These are phyloP conservation scores for Microbotryum lychnidis-dioicae DNA, from an alignment of 1,284 basidiomycete genomes.

Conservation along the genomic window DNA sequence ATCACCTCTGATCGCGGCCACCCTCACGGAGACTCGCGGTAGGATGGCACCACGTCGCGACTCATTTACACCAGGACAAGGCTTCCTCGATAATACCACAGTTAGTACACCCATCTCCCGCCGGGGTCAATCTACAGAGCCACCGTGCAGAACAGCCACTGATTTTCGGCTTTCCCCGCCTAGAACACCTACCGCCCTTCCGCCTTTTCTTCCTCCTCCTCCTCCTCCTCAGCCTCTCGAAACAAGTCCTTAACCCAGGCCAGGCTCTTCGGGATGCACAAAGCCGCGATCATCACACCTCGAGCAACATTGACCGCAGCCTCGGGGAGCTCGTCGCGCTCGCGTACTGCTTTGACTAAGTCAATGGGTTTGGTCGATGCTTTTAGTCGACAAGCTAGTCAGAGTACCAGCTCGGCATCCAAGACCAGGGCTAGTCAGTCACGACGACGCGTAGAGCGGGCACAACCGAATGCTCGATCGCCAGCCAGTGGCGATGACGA, in stretches of 20 bases:
- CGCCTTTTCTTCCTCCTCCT: not conserved
- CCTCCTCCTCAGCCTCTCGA: not conserved
- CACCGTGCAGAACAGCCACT: not conserved
- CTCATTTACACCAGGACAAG: too few relatives aligned
- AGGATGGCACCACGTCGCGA: too few relatives aligned
- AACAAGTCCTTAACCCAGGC: not conserved
- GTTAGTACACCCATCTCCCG: not conserved
- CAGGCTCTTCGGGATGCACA: constrained; percentile 1
- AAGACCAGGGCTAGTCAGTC: not conserved
- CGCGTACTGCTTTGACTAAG: too few relatives aligned
- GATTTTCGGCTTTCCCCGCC: not conserved
- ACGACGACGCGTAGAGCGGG: not conserved
- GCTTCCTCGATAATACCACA: not conserved
- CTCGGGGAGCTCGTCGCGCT: not conserved
- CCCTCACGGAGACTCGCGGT: too few relatives aligned
- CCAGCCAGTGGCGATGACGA: too few relatives aligned
- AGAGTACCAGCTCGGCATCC: not conserved
- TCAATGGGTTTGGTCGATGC: too few relatives aligned
- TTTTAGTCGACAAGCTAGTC: not conserved
- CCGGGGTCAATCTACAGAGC: not conserved
- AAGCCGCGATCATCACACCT: constrained; percentile 4
- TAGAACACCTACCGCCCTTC: not conserved
- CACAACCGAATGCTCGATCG: too few relatives aligned
- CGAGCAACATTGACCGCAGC: not conserved
- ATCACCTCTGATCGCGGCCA: too few relatives aligned